A percentile compares a stretch with the other conserved stretches of the same genome.
phyloP scores from a whole-genome alignment of 169 alveolate genomes.

The Pseudocohnilembus persalinus region DNA sequence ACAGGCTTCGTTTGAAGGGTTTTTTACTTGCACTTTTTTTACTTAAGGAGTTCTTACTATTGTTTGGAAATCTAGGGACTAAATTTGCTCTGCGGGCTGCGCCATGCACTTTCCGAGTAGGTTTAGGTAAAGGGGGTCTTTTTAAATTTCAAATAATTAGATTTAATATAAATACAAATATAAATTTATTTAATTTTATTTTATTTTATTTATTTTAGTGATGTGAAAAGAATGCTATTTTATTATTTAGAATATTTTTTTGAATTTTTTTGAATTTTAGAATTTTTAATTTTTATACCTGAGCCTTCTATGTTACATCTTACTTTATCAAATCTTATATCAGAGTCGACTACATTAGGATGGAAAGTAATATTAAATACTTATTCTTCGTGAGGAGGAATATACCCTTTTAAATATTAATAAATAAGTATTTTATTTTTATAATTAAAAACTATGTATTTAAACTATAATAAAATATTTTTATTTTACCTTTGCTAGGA shows the following conservation, averaged over 20 bases:
- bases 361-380: conserved; percentile 85
- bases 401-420: conserved; percentile 54
- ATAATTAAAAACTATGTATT: conserved; percentile 52
- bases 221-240: no score
- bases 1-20: conserved; percentile 83
- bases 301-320: conserved; percentile 84
- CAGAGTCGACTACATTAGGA: conserved; percentile 79
- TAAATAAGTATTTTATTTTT: conserved; percentile 21
- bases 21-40: conserved; percentile 76
- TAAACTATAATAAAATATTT: conserved; percentile 6
- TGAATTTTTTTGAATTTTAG: no score
- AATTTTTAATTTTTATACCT: no score
- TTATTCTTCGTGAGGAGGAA: conserved; percentile 86
- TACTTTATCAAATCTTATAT: conserved; percentile 74
- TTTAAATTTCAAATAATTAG: no score
- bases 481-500: conserved; percentile 44
- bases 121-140: conserved; percentile 76
- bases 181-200: no score
- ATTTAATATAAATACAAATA: no score
- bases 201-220: no score
- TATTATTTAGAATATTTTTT: no score
- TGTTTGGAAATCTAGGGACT: conserved; percentile 80
- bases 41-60: conserved; percentile 77
- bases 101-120: conserved; percentile 80
- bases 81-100: conserved; percentile 70